phyloP scores from a whole-genome alignment of 78 protist species.

The slime mould (Dictyostelium discoideum) region dicty_2.7 NC_007088.5:2199001-2199500 shows the following conservation, averaged over 20 bases:
- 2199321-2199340: slow-evolving; percentile 77
- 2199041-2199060: slow-evolving; percentile 35
- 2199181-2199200: slow-evolving; percentile 21
- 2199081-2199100: slow-evolving; percentile 41
- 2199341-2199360: slow-evolving; percentile 81
- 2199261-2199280: background rate
- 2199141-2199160: background rate
- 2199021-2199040: slow-evolving; percentile 62
- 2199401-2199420: slow-evolving; percentile 48
- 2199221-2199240: slow-evolving; percentile 80
- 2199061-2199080: slow-evolving; percentile 72
- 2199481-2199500: slow-evolving; percentile 54
- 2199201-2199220: slow-evolving; percentile 72
- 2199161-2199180: slow-evolving; percentile 17
- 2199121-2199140: slow-evolving; percentile 21
- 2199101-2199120: slow-evolving; percentile 25
- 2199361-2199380: slow-evolving; percentile 37
- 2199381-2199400: slow-evolving; percentile 30
- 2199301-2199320: slow-evolving; percentile 75
- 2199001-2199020: slow-evolving; percentile 80
- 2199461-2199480: slow-evolving; percentile 72
- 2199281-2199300: slow-evolving; percentile 68
- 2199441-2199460: slow-evolving; percentile 79
- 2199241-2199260: background rate
- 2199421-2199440: slow-evolving; percentile 76